Base-by-base conservation (phyloP, 2,329 filamentous ascomycete species). In the Coniochaeta sp. region DNA sequence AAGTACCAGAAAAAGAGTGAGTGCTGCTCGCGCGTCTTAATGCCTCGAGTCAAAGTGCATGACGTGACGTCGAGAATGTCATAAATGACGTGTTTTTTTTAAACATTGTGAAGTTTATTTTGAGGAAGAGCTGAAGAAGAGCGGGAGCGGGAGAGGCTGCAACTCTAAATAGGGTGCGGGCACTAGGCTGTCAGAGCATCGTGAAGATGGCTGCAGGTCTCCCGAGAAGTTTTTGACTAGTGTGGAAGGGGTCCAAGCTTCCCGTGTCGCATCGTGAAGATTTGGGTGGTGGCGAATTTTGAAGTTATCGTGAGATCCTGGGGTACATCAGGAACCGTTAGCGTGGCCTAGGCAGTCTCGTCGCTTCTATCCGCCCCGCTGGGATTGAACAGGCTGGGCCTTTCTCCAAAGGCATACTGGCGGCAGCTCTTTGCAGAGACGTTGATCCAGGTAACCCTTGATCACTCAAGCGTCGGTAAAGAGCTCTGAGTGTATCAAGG, bases 301-400 rank as follows among this genome's bases (percentile, higher is more conserved):
- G 47, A 52, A 31, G 54, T 34, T 57, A 57, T 57, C 54, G 54
- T 57, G 54, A 57, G 54, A 57, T 57, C 31, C 28, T 36, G 54
- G 54, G 54, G 34, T 57, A n/a, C 47, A 52, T 52, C 47, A 52
- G 31, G n/a, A 17, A 5, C 43, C 43, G 12, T 31, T 52, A 52
- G 47, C 26, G 47, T n/a, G 47, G 47, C 47, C 47, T 52, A 24
- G 47, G 47, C 47, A 16, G 4, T 38, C n/a, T n/a, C n/a, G 6
- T n/a, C 19, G 9, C 14, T 52, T 3, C 22, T 31, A 17, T 17
- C 22, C 22, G 47, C 22, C 47, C 47, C 47, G 31, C 47, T 28
- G 26, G 14, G 24, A 52, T 9, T 24, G 12, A 31, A 9, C 54
- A 34, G 26, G 52, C 12, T 7, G 52, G 3, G 52, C 8, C 3